Evolutionary conservation across 2,329 filamentous ascomycete species (phyloP), one percentile per base, ranked within the genome.

Genomic region (Pseudogymnoascus sp.): DNA sequence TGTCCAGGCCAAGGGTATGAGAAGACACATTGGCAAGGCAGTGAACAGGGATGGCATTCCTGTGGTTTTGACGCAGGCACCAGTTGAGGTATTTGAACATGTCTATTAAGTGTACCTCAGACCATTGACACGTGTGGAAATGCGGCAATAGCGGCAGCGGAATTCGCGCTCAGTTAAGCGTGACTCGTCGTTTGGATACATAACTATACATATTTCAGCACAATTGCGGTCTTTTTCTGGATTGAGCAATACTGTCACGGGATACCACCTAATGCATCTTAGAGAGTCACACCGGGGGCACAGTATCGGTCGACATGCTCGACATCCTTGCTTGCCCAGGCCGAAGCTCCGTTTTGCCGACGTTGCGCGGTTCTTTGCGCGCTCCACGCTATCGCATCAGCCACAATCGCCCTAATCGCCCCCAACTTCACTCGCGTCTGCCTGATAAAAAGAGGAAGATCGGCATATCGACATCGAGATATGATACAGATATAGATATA

Each of bases 281-380:
- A 55, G 48, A 18, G 48, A 55, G 48, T 55, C 48, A 55, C 9
- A 18, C 48, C 27, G 48, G 48, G 27, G 48, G 27, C 9, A 18
- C 29, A 33, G 29, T 33, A 55, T 31, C 29, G 12, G 10, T 33
- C 7, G 7, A 33, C 27, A 55, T 55, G 27, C 48, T 6, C 31
- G 7, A 33, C 27, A 55, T 55, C 48, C 48, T 6, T 55, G 48
- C 5, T 55, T 1, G n/a, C 12, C 48, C 48, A 55, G 48, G 48
- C 48, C 48, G 48, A 55, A 31, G 48, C 48, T 55, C 48, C 48
- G 48, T 55, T 55, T 55, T 55, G 48, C 48, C 48, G 48, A 55
- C 48, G 48, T 33, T 55, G 48, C 48, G 48, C 48, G 48, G 48
- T 55, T 55, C 48, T 55, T 55, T 55, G 31, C 27, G 27, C 48